Conservation (phyloP, 768 basidiomycete genomes). For the Strobilomyces dryophilus region DNA sequence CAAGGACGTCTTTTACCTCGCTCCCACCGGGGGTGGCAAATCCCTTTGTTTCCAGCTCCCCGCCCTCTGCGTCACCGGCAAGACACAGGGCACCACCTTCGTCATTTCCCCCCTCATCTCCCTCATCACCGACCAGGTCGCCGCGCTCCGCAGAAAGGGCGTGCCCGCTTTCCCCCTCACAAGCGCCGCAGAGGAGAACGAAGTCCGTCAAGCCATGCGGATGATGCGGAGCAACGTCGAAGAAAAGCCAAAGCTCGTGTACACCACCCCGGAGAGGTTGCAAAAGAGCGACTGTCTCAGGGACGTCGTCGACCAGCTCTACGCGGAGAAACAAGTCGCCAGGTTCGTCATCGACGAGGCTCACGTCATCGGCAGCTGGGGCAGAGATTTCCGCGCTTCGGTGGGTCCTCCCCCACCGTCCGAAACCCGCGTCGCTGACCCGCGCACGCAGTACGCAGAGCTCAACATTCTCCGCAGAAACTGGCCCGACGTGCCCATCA, state of each 20-base stretch:
- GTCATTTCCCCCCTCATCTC: slow-evolving; percentile 88
- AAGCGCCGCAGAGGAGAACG: slow-evolving; percentile 43
- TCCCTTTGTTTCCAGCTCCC: slow-evolving; percentile 89
- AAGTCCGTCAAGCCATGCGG: slow-evolving; percentile 37
- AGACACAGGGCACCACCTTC: slow-evolving; percentile 77
- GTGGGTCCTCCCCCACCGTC: slow-evolving; percentile 40
- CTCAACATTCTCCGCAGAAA: slow-evolving; percentile 65
- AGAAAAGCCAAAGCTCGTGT: slow-evolving; percentile 65
- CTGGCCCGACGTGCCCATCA: slow-evolving; percentile 82
- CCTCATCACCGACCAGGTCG: slow-evolving; percentile 87
- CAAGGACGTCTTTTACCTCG: slow-evolving; percentile 87
- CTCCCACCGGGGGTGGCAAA: slow-evolving; percentile 96
- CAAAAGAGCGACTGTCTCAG: slow-evolving; percentile 55
- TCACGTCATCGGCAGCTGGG: slow-evolving; percentile 94
- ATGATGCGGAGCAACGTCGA: slow-evolving; percentile 37
- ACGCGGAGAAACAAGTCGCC: slow-evolving; percentile 57
- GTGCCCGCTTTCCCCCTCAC: slow-evolving; percentile 71
- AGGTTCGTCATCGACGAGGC: slow-evolving; percentile 96
- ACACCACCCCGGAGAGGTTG: slow-evolving; percentile 91
- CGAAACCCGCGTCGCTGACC: slow-evolving; percentile 8
- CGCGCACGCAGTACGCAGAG: slow-evolving; percentile 53
- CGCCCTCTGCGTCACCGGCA: slow-evolving; percentile 70
- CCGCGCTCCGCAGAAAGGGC: slow-evolving; percentile 55
- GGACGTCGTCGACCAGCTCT: slow-evolving; percentile 52
- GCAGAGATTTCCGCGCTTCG: slow-evolving; percentile 85